phyloP scores from a whole-genome alignment of 371 early-diverging fungal species.

The Nematocida ironsii region DNA sequence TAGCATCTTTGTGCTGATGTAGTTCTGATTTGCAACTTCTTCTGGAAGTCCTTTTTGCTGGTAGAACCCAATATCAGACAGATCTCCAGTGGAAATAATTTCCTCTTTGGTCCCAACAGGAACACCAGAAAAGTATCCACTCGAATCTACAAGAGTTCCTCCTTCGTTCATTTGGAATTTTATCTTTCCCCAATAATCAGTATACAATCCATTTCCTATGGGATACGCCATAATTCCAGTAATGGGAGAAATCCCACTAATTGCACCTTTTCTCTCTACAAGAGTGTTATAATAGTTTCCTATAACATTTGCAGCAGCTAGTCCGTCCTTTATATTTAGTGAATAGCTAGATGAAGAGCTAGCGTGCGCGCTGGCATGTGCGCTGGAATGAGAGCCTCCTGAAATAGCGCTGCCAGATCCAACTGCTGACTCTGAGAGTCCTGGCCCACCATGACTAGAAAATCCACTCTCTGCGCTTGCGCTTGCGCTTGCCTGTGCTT shows the following conservation, averaged over 20 bases:
- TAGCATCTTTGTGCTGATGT: constrained; percentile 53
- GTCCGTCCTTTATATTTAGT: constrained; percentile 26
- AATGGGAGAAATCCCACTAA: constrained; percentile 29
- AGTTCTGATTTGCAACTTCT: constrained; percentile 32
- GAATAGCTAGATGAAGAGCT: neutral
- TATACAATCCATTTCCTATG: constrained; percentile 22
- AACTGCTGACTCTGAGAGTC: no score
- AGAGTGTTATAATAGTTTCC: constrained; percentile 33
- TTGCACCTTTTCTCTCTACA: neutral
- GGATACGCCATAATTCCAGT: constrained; percentile 59
- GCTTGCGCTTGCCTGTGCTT: no score
- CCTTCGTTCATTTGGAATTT: constrained; percentile 43
- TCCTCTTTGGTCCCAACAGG: constrained; percentile 37
- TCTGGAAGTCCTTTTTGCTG: constrained; percentile 42
- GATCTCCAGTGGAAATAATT: constrained; percentile 45
- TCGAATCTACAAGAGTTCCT: constrained; percentile 54
- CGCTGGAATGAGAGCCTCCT: no score
- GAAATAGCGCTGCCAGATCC: no score
- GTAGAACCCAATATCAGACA: constrained; percentile 63
- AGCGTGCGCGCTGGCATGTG: no score
- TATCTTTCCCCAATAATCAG: constrained; percentile 65
- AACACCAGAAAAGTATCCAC: constrained; percentile 61
- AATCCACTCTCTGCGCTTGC: no score
- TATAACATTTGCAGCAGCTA: constrained; percentile 53
- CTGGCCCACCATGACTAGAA: no score